Base-by-base conservation (phyloP, 169 alveolate species). In the Cystoisospora suis region DNA sequence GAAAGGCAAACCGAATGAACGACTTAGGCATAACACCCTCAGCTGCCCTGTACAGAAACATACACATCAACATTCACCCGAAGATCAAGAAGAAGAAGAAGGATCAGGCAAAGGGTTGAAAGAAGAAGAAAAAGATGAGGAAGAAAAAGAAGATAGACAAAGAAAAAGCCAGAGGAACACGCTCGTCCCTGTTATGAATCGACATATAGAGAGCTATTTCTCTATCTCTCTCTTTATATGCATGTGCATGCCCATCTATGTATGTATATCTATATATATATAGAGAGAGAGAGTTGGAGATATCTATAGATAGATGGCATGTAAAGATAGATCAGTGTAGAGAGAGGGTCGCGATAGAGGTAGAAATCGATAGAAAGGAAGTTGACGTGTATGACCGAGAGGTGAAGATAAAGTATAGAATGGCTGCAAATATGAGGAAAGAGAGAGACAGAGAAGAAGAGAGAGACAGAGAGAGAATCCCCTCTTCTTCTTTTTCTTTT, bases 1-100 rank as follows among this genome's bases (percentile, higher is more conserved):
- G 90, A 89, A 89, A 46, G 89, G 89, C 49, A 89, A 77, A 49
- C 89, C 89, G 86, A 58, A 90, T 53, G 88, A 27, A 9, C 93
- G 72, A 38, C 93, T 65, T 40, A 90, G 75, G 3, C 42, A 38
- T 32, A 80, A 56, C 3, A 77, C 90, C 77, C 69, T 38, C 79
- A 81, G 87, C 58, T 81, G 61, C 12, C 93, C 93, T 89, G 65
- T 9, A 38, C 12, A 12, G 47, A 32, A 70, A 29, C 20, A 32
- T 3, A 69, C 5, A 61, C 9, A 61, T 6, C 15, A 29, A 6
- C 29, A 23, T 6, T 5, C 29, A 38, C 34, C 20, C 29, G 77
- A 6, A 61, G 77, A 6, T 9, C 15, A 5, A 6, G 65, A 23
- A 53, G 65, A 23, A 53, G 65, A 53, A 53, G 23, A 23, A 53